A percentile compares a stretch with the other conserved stretches of the same genome.
Conservation (phyloP, 2,329 filamentous ascomycete genomes). For the Ascochyta pisi region DNA sequence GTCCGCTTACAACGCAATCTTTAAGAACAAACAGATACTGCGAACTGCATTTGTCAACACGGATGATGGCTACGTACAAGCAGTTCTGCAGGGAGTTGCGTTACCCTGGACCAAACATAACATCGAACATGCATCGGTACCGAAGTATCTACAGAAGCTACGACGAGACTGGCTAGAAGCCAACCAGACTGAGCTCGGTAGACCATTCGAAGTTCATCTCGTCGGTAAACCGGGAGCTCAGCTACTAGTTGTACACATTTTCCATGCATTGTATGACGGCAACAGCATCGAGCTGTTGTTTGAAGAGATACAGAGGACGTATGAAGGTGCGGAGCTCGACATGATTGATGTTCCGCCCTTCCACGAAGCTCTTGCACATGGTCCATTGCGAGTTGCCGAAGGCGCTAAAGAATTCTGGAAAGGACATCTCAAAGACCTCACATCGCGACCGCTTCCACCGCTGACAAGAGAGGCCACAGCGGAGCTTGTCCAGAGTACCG, state of each 20-base stretch:
- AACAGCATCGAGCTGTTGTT: constrained; percentile 76
- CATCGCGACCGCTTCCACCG: constrained; percentile 38
- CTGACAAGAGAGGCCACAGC: constrained; percentile 24
- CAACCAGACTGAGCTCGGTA: constrained; percentile 54
- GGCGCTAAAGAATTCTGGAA: constrained; percentile 72
- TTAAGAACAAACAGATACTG: constrained; percentile 67
- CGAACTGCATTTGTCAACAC: constrained; percentile 77
- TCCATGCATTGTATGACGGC: constrained; percentile 89
- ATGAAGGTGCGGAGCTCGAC: constrained; percentile 45
- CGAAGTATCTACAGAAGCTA: not conserved
- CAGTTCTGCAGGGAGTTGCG: constrained; percentile 60
- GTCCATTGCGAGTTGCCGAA: constrained; percentile 65
- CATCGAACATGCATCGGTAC: constrained; percentile 32
- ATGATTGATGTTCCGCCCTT: constrained; percentile 62
- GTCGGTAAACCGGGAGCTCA: constrained; percentile 41
- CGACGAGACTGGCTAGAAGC: constrained; percentile 32
- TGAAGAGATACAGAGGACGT: constrained; percentile 61
- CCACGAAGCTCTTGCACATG: constrained; percentile 70
- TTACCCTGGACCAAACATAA: constrained; percentile 22
- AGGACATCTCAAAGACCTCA: constrained; percentile 56
- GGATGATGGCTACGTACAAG: constrained; percentile 77
- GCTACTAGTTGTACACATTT: constrained; percentile 71
- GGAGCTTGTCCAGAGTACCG: constrained; percentile 8
- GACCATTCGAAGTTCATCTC: constrained; percentile 62
- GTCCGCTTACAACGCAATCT: constrained; percentile 64